A percentile compares a stretch with the other conserved stretches of the same genome.
Evolutionary conservation across 176 grass and related monocot genomes (phyloP).

Genomic region (bread wheat (Triticum aestivum)): IWGSC_CS_RefSeq_v2.1 NC_057804.1:137897451-137897950

Average conservation of each 20-base stretch:
- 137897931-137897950: not conserved
- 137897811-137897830: not conserved
- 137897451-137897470: no score
- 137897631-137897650: not conserved
- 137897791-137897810: not conserved
- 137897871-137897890: not conserved
- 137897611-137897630: not conserved
- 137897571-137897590: not conserved
- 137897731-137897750: not conserved
- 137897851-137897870: not conserved
- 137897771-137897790: not conserved
- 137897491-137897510: no score
- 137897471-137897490: no score
- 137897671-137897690: not conserved
- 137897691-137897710: not conserved
- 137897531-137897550: no score
- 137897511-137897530: no score
- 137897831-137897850: constrained; percentile 18
- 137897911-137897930: not conserved
- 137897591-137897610: not conserved
- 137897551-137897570: no score
- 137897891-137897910: constrained; percentile 21
- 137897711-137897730: not conserved
- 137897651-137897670: not conserved
- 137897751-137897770: not conserved